These are phyloP conservation scores for Protomyces lactucae-debilis DNA, from an alignment of 1,139 yeast genomes.

Conservation along the genomic window DNA sequence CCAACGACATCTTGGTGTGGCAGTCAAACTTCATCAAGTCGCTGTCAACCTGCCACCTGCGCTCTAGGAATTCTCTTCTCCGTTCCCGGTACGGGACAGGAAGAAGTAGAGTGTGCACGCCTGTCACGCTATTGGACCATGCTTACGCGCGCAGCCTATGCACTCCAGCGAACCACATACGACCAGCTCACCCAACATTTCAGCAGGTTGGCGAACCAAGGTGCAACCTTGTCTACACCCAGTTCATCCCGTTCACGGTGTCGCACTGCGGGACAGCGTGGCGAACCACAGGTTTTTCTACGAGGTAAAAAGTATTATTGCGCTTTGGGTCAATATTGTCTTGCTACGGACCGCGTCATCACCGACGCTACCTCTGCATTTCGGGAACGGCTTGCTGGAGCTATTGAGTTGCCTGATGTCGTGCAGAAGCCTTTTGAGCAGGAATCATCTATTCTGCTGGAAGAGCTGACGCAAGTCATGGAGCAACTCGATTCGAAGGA, in stretches of 20 bases:
- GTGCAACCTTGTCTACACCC: conserved; percentile 4
- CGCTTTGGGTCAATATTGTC: conserved; percentile 6
- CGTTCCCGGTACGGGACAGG: conserved; percentile 21
- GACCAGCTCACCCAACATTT: conserved; percentile 7
- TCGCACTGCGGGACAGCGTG: neutral
- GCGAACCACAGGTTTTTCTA: conserved; percentile 11
- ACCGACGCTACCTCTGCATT: conserved; percentile 3
- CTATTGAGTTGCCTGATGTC: conserved; percentile 21
- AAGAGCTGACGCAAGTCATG: neutral
- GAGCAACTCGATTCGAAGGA: conserved; percentile 14
- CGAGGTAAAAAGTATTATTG: conserved; percentile 13
- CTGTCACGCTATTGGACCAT: conserved; percentile 21
- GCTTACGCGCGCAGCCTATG: conserved; percentile 25
- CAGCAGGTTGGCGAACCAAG: conserved; percentile 4
- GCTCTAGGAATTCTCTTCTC: conserved; percentile 16
- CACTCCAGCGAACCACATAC: conserved; percentile 12
- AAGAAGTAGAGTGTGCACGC: conserved; percentile 8
- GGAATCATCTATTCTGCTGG: conserved; percentile 12
- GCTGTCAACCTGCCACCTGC: conserved; percentile 21
- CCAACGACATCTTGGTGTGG: conserved; percentile 1
- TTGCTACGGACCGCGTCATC: neutral
- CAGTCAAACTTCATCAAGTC: neutral
- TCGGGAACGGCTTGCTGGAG: conserved; percentile 9
- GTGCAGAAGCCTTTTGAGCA: conserved; percentile 1
- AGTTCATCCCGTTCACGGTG: neutral